Conservation (phyloP, 2,329 filamentous ascomycete genomes). For the Colletotrichum sp. region DNA sequence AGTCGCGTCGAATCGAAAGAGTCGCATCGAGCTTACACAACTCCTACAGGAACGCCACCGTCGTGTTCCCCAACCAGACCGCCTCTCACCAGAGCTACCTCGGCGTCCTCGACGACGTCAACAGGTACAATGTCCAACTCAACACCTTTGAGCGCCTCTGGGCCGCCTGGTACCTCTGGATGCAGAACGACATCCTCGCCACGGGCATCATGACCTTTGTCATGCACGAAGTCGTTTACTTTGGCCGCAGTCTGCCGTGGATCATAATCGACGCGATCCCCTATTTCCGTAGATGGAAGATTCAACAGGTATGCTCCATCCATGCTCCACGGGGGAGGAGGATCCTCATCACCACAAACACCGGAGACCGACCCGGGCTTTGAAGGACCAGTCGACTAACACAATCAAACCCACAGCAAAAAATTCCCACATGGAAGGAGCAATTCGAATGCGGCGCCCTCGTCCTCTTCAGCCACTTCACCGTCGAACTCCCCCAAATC, state of each 20-base stretch:
- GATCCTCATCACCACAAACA: not conserved
- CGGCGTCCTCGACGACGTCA: constrained; percentile 65
- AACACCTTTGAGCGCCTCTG: constrained; percentile 88
- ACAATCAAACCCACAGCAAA: constrained; percentile 49
- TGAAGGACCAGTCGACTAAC: not conserved
- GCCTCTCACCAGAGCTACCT: constrained; percentile 56
- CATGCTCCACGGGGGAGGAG: not conserved
- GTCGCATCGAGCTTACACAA: constrained; percentile 1
- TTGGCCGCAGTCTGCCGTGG: constrained; percentile 88
- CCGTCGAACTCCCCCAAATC: constrained; percentile 96
- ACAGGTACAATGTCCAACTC: constrained; percentile 81
- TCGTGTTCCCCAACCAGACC: constrained; percentile 46
- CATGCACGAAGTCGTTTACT: constrained; percentile 95
- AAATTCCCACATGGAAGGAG: constrained; percentile 87
- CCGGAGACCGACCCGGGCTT: not conserved
- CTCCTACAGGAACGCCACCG: constrained; percentile 53
- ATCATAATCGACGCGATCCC: constrained; percentile 90
- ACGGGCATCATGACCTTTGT: constrained; percentile 97
- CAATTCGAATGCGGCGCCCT: constrained; percentile 94
- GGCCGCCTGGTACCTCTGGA: constrained; percentile 96
- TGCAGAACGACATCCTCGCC: constrained; percentile 96
- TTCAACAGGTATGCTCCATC: constrained; percentile 74
- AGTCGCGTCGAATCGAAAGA: not conserved
- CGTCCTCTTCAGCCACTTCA: constrained; percentile 94
- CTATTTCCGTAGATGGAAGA: constrained; percentile 93